Evolutionary conservation across 1,284 basidiomycete genomes (phyloP).

Genomic region (Trichosporon ovoides): DNA sequence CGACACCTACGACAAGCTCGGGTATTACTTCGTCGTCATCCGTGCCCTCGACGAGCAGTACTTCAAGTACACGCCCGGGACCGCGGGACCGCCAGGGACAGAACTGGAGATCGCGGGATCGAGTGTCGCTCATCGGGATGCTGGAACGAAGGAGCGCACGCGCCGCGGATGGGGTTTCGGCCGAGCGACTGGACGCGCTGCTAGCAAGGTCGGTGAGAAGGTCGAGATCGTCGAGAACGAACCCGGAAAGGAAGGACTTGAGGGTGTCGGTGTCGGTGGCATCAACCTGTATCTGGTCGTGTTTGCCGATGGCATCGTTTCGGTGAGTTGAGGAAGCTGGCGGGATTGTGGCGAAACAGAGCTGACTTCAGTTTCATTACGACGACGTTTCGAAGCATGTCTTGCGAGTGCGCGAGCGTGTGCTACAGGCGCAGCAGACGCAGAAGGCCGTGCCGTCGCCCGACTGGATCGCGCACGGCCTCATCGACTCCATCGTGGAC

Average conservation of each 20-base stretch:
- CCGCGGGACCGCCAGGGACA: slow-evolving; percentile 10
- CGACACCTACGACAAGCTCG: slow-evolving; percentile 79
- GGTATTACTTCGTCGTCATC: slow-evolving; percentile 90
- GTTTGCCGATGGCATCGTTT: slow-evolving; percentile 82
- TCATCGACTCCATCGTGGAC: slow-evolving; percentile 91
- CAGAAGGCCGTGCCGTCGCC: slow-evolving; percentile 46
- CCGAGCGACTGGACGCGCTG: slow-evolving; percentile 30
- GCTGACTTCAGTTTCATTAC: slow-evolving; percentile 71
- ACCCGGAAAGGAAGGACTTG: slow-evolving; percentile 57
- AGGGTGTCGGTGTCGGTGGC: slow-evolving; percentile 63
- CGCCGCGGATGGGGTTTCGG: slow-evolving; percentile 41
- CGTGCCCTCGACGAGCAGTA: slow-evolving; percentile 69
- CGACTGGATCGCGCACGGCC: slow-evolving; percentile 91
- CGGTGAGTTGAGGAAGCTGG: slow-evolving; percentile 55
- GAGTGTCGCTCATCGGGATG: not conserved
- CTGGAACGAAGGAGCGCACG: slow-evolving; percentile 25
- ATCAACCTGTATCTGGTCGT: slow-evolving; percentile 81
- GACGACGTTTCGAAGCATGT: slow-evolving; percentile 85
- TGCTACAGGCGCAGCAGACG: slow-evolving; percentile 43
- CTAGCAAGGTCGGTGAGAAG: slow-evolving; percentile 40
- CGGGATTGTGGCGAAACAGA: too few species aligned
- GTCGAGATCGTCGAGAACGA: slow-evolving; percentile 57
- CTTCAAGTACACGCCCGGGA: slow-evolving; percentile 53
- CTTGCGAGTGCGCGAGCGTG: slow-evolving; percentile 69
- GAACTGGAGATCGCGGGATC: not conserved